phyloP scores from a whole-genome alignment of 108 stramenopile species.

The Cyclotella cryptica region DNA sequence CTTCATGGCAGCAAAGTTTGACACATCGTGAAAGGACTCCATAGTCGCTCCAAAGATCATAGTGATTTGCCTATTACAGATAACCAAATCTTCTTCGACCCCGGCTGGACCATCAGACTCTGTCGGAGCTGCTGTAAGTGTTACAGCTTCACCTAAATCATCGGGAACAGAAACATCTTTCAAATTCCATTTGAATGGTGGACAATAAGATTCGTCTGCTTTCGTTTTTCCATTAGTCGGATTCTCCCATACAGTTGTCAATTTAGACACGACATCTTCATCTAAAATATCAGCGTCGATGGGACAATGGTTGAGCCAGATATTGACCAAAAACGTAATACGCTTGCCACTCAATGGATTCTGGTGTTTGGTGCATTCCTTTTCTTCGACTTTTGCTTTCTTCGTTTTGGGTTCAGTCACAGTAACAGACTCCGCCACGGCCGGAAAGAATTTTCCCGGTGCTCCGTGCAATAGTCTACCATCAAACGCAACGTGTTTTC shows the following conservation, averaged over 20 bases:
- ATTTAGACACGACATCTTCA: slow-evolving; percentile 68
- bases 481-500: slow-evolving; percentile 92
- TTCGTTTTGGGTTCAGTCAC: slow-evolving; percentile 13
- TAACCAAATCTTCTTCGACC: slow-evolving; percentile 75
- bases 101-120: slow-evolving; percentile 63
- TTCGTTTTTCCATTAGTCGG: slow-evolving; percentile 26
- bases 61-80: slow-evolving; percentile 72
- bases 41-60: slow-evolving; percentile 71
- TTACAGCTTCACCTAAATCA: slow-evolving; percentile 33
- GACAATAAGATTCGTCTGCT: slow-evolving; percentile 33
- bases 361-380: neutral
- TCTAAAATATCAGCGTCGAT: slow-evolving; percentile 78
- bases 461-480: slow-evolving; percentile 91
- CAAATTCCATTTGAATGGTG: slow-evolving; percentile 62
- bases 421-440: slow-evolving; percentile 1
- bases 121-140: slow-evolving; percentile 23
- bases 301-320: slow-evolving; percentile 91
- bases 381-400: slow-evolving; percentile 34
- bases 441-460: slow-evolving; percentile 82
- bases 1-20: slow-evolving; percentile 36
- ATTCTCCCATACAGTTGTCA: slow-evolving; percentile 59
- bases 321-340: slow-evolving; percentile 91
- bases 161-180: slow-evolving; percentile 38
- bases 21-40: slow-evolving; percentile 61
- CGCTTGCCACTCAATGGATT: slow-evolving; percentile 48